phyloP scores from a whole-genome alignment of 2,329 filamentous ascomycete species.

The Ceratocystis ficicola region DNA sequence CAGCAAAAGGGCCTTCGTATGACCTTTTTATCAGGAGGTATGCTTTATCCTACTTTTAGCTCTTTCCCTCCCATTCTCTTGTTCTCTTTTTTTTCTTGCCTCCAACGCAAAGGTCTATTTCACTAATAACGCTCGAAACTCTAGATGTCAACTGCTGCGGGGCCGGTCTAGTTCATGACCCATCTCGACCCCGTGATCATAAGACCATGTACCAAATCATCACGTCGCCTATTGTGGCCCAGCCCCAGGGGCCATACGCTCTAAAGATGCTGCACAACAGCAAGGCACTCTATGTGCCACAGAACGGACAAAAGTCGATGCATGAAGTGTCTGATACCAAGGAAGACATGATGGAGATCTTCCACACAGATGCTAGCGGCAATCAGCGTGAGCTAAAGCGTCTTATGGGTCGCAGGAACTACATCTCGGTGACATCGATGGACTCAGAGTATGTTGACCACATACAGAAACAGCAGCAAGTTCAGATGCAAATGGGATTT shows the following conservation, averaged over 20 bases:
- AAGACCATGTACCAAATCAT: slow-evolving; percentile 99
- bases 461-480: slow-evolving; percentile 17
- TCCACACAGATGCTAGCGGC: slow-evolving; percentile 87
- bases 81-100: not conserved
- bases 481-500: slow-evolving; percentile 18
- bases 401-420: slow-evolving; percentile 87
- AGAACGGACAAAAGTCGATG: slow-evolving; percentile 67
- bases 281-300: slow-evolving; percentile 79
- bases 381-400: slow-evolving; percentile 70
- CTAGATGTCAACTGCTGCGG: slow-evolving; percentile 77
- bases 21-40: slow-evolving; percentile 87
- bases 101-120: not conserved
- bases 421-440: slow-evolving; percentile 84
- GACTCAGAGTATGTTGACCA: slow-evolving; percentile 62
- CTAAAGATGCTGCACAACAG: slow-evolving; percentile 93
- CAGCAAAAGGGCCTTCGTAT: slow-evolving; percentile 93
- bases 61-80: no score
- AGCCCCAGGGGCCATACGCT: slow-evolving; percentile 72
- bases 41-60: slow-evolving; percentile 25
- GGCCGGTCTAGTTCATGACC: slow-evolving; percentile 88
- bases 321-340: slow-evolving; percentile 80
- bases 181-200: slow-evolving; percentile 78
- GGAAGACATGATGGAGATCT: slow-evolving; percentile 99
- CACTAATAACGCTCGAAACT: slow-evolving; percentile 23
- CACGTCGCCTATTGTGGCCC: slow-evolving; percentile 80